phyloP scores from a whole-genome alignment of 2,329 filamentous ascomycete genomes.

The Scortechinia acanthostroma region DNA sequence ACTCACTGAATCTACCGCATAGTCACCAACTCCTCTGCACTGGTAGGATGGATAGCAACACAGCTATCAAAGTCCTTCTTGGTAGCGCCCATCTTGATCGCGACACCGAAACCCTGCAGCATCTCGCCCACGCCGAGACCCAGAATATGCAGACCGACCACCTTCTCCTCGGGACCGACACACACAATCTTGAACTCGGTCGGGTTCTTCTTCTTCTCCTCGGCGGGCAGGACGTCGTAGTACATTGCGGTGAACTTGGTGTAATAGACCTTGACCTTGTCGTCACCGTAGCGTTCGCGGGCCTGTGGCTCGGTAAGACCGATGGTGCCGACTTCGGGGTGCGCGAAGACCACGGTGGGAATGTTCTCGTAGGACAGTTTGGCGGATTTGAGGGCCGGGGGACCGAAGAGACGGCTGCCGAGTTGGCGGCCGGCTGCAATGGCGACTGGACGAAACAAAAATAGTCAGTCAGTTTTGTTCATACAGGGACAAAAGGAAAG shows the following conservation, averaged over 20 bases:
- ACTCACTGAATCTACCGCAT: conserved; percentile 31
- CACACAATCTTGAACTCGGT: conserved; percentile 78
- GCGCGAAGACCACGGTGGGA: conserved; percentile 79
- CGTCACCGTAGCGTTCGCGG: conserved; percentile 63
- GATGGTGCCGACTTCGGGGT: conserved; percentile 76
- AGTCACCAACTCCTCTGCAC: conserved; percentile 70
- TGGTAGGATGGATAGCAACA: conserved; percentile 72
- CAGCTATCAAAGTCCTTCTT: conserved; percentile 72
- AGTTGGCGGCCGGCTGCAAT: conserved; percentile 78
- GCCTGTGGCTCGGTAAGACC: conserved; percentile 77
- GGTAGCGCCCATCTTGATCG: conserved; percentile 73
- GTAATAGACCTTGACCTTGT: conserved; percentile 74
- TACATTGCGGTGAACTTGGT: conserved; percentile 79
- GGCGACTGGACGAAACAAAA: conserved; percentile 44
- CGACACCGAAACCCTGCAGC: conserved; percentile 71
- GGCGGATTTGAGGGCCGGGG: conserved; percentile 47
- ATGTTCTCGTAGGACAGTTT: conserved; percentile 73
- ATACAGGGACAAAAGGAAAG: background rate
- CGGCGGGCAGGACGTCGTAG: conserved; percentile 79
- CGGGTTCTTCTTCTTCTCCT: conserved; percentile 59
- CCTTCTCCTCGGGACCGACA: conserved; percentile 70
- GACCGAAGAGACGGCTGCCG: conserved; percentile 72
- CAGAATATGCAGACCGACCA: conserved; percentile 80
- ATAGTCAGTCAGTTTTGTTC: too few species aligned
- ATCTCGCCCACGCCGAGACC: conserved; percentile 58